These are phyloP conservation scores for Fragaria vesca DNA, from an alignment of 306 rosid species.

Conservation along the genomic window DNA sequence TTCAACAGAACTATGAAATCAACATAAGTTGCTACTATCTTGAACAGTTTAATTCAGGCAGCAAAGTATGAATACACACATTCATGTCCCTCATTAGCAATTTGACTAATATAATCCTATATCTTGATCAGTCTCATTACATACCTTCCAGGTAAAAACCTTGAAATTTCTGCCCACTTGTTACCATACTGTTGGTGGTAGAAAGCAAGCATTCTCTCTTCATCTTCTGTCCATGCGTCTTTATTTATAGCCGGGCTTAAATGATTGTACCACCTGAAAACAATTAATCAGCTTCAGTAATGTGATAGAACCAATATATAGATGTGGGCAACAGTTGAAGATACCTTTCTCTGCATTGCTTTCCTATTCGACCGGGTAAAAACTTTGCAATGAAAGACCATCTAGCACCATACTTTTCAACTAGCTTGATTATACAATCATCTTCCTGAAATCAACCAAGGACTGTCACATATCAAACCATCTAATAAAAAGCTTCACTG, in stretches of 20 bases:
- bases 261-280: conserved; percentile 68
- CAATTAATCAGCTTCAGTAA: background rate
- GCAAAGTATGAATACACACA: background rate
- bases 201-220: conserved; percentile 40
- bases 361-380: conserved; percentile 62
- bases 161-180: conserved; percentile 72
- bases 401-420: conserved; percentile 41
- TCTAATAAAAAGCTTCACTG: background rate
- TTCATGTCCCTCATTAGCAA: background rate
- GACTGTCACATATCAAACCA: conserved; percentile 6
- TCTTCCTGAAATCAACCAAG: conserved; percentile 48
- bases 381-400: conserved; percentile 55
- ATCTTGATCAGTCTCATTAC: background rate
- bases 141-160: conserved; percentile 72
- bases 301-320: background rate
- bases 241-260: conserved; percentile 53
- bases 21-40: background rate
- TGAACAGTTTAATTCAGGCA: background rate
- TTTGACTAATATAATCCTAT: background rate
- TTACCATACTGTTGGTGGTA: conserved; percentile 51
- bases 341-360: conserved; percentile 67
- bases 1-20: conserved; percentile 9
- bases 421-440: conserved; percentile 41
- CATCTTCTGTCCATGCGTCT: conserved; percentile 58
- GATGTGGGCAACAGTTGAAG: background rate